Base-by-base conservation (phyloP, 2,329 filamentous ascomycete species). In the Boeremia lycopersici region DNA sequence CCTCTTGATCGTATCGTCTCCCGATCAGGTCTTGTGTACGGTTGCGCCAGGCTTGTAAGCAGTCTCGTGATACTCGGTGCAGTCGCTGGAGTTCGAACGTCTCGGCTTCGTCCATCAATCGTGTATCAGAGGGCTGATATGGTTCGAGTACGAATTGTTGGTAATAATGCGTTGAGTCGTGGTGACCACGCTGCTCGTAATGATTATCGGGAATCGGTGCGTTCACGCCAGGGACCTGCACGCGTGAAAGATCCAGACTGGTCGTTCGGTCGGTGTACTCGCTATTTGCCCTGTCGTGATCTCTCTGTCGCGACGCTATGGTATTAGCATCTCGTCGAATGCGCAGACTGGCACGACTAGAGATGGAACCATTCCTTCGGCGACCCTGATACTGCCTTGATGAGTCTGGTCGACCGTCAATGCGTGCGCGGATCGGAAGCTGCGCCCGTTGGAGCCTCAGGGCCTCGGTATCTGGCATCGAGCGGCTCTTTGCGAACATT, bases 51-150 rank as follows among this genome's bases (percentile, higher is more conserved):
- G 71, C 74, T 26, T 75, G 74, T 29, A 83, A 61, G 36, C 68
- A 68, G 10, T 48, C 60, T 46, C 74, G 63, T 15, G 61, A 62
- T 17, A 70, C 59, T 19, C 65, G 54, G 28, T 65, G 62, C 25
- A 69, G 48, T n/a, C 69, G 70, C 46, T 68, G 67, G 28, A 69
- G 46, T 49, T 70, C 72, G 44, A 74, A 70, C 4, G 63, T 79
- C 31, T 79, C 80, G 12, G 80, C 81, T 68, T 84, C 81, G 28
- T 78, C 76, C 43, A 80, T 67, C 61, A 84, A 68, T 56, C 81
- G 79, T 7, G 80, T 81, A 40, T 82, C 74, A 12, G 81, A 80
- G 8, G 79, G 81, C 39, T 75, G 75, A 55, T 80, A 81, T 12
- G 79, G 68, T 59, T 80, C 72, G 7, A 64, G 67, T 8, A 63